A percentile compares a stretch with the other conserved stretches of the same genome.
Evolutionary conservation across 73 alveolate genomes (phyloP).

Genomic region (Blepharisma japonicum): DNA sequence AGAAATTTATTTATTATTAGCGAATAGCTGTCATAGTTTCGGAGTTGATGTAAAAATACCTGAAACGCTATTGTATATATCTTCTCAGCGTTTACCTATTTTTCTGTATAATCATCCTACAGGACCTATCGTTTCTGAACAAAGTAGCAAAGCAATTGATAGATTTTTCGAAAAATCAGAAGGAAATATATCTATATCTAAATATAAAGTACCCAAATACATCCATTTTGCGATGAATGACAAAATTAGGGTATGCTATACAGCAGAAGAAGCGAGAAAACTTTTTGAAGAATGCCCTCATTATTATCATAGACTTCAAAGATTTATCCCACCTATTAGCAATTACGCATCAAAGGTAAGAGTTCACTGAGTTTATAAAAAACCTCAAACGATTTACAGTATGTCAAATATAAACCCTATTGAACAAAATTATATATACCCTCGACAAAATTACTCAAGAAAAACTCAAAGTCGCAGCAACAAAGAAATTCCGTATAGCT

Average conservation of each 20-base stretch:
- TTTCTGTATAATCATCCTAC: background rate
- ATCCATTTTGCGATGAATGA: slow-evolving; percentile 22
- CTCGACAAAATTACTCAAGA: no score
- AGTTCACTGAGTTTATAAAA: background rate
- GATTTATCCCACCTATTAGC: background rate
- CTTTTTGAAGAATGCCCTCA: slow-evolving; percentile 26
- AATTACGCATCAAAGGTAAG: background rate
- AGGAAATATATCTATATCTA: no score
- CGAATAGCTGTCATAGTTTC: background rate
- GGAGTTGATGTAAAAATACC: background rate
- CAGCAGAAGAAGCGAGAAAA: slow-evolving; percentile 10
- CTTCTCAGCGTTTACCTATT: background rate
- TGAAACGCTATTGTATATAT: slow-evolving; percentile 1
- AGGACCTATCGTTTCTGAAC: background rate
- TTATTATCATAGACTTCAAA: slow-evolving; percentile 14
- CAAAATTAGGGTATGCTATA: background rate
- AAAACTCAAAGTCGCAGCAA: no score
- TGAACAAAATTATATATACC: no score
- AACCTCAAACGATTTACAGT: background rate
- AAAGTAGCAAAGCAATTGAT: background rate
- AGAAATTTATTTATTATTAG: background rate
- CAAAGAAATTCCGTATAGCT: no score
- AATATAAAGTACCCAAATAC: background rate
- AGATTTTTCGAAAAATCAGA: background rate
- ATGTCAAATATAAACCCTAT: background rate